phyloP scores from a whole-genome alignment of 1,139 yeast genomes.

The Yamadazyma triangularis region DNA sequence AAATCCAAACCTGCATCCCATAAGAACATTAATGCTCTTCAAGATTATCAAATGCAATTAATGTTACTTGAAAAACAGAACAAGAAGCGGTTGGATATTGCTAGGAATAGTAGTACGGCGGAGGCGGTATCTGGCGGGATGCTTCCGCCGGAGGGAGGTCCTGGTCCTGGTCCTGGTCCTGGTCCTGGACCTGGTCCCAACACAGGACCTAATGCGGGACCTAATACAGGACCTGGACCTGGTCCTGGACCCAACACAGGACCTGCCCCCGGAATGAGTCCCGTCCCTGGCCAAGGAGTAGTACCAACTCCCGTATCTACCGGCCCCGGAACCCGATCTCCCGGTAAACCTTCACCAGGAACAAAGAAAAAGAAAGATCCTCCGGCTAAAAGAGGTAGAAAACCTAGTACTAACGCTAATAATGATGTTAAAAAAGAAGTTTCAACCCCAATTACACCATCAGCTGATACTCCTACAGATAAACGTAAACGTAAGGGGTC shows the following conservation, averaged over 20 bases:
- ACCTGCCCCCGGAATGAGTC: neutral
- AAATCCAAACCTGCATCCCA: slow-evolving; percentile 3
- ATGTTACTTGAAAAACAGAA: slow-evolving; percentile 70
- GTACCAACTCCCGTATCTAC: neutral
- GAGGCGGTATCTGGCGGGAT: slow-evolving; percentile 20
- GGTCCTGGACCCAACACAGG: no score
- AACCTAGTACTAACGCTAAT: slow-evolving; percentile 22
- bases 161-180: neutral
- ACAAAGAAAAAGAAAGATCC: slow-evolving; percentile 26
- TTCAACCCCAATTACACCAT: slow-evolving; percentile 41
- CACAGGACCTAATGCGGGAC: no score
- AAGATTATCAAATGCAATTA: slow-evolving; percentile 74
- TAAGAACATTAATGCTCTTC: slow-evolving; percentile 45
- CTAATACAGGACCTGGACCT: no score
- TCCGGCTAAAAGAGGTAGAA: slow-evolving; percentile 30
- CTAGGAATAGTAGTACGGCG: slow-evolving; percentile 32
- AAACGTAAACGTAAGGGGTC: slow-evolving; percentile 19
- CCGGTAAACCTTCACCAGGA: slow-evolving; percentile 36
- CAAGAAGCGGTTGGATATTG: slow-evolving; percentile 55
- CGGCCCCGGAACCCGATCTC: neutral
- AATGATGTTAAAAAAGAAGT: slow-evolving; percentile 30
- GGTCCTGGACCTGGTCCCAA: neutral
- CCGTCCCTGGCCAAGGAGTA: slow-evolving; percentile 1
- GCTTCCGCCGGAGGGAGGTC: slow-evolving; percentile 15
- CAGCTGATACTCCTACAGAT: slow-evolving; percentile 32